These are phyloP conservation scores for Trichomonas tenax DNA, from an alignment of 208 protist species.

Conservation along the genomic window DNA sequence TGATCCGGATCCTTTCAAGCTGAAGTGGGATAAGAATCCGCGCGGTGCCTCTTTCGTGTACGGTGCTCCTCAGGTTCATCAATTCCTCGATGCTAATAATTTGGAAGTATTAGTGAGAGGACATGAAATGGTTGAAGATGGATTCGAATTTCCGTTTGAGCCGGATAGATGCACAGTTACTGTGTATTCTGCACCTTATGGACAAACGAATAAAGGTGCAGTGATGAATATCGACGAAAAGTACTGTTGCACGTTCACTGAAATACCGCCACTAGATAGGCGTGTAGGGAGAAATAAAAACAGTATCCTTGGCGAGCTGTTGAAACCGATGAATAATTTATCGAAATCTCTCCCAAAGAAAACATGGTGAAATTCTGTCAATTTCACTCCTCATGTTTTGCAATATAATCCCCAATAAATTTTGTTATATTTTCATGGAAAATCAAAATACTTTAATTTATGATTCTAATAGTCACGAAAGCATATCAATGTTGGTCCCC, in stretches of 20 bases:
- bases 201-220: background rate
- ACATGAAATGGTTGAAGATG: background rate
- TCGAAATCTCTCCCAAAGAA: too few relatives aligned
- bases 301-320: too few relatives aligned
- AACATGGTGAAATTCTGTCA: too few relatives aligned
- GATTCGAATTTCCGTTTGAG: background rate
- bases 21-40: slow-evolving; percentile 90
- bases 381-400: too few relatives aligned
- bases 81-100: slow-evolving; percentile 63
- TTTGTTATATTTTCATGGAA: too few relatives aligned
- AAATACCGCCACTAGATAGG: background rate
- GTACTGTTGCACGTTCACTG: background rate
- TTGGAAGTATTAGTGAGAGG: background rate
- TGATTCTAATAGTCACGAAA: too few relatives aligned
- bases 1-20: slow-evolving; percentile 80
- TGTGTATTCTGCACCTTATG: background rate
- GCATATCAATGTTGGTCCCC: too few relatives aligned
- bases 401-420: too few relatives aligned
- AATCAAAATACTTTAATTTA: too few relatives aligned
- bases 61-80: slow-evolving; percentile 81
- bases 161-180: background rate
- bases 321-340: too few relatives aligned
- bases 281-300: background rate
- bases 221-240: background rate
- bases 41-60: slow-evolving; percentile 93